phyloP scores from a whole-genome alignment of 768 basidiomycete genomes.

The Butyriboletus loyo region DNA sequence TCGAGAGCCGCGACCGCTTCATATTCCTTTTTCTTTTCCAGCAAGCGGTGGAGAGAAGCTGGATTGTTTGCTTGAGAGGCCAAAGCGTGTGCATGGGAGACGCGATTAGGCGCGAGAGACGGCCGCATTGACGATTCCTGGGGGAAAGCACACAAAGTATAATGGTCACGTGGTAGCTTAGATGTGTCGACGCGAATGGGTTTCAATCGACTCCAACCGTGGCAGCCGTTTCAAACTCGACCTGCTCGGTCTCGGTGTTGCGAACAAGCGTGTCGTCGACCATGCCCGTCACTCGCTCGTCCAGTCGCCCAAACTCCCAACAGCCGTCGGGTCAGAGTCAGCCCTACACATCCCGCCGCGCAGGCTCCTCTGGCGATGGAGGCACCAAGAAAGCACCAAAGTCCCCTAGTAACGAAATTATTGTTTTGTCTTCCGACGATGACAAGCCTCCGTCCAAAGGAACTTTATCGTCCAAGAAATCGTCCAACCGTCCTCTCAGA shows the following conservation, averaged over 20 bases:
- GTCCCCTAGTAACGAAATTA: conserved; percentile 23
- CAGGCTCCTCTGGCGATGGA: conserved; percentile 5
- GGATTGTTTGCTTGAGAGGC: conserved; percentile 40
- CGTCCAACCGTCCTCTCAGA: conserved; percentile 3
- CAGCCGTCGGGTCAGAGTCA: background rate
- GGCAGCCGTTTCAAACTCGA: background rate
- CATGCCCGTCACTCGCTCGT: conserved; percentile 31
- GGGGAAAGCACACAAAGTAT: background rate
- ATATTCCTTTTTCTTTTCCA: conserved; percentile 79
- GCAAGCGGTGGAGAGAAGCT: conserved; percentile 52
- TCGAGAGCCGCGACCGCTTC: conserved; percentile 75
- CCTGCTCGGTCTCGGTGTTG: no score
- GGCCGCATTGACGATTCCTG: conserved; percentile 51
- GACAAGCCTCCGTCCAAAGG: conserved; percentile 24
- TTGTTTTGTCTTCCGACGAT: conserved; percentile 35
- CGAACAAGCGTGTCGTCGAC: background rate
- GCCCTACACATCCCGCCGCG: conserved; percentile 7
- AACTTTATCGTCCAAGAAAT: conserved; percentile 11
- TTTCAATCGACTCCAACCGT: background rate
- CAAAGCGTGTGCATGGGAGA: conserved; percentile 43
- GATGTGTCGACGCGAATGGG: conserved; percentile 9
- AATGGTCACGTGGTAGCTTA: conserved; percentile 12
- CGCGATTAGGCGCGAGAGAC: conserved; percentile 50
- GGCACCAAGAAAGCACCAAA: conserved; percentile 15
- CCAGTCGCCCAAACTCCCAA: conserved; percentile 18